phyloP scores from a whole-genome alignment of 805 yeast genomes.

The Monosporozyma solicola region DNA sequence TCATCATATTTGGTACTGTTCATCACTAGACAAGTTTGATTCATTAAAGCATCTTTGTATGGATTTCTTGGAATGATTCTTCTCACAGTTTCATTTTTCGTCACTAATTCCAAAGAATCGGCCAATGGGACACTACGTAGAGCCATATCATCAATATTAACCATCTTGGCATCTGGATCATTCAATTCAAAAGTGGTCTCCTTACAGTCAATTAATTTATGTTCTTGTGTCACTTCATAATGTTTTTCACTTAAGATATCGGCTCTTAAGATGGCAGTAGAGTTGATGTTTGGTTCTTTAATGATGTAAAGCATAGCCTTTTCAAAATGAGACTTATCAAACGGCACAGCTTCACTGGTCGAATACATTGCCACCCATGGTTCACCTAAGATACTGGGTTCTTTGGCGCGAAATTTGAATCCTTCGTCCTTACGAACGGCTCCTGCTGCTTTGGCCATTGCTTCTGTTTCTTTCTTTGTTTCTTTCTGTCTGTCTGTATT shows the following conservation, averaged over 20 bases:
- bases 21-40: constrained; percentile 69
- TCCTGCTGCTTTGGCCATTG: constrained; percentile 3
- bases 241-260: constrained; percentile 55
- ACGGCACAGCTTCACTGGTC: constrained; percentile 15
- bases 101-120: constrained; percentile 17
- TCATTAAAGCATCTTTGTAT: constrained; percentile 68
- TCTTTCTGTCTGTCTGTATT: neutral
- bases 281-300: constrained; percentile 80
- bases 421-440: constrained; percentile 10
- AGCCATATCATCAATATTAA: constrained; percentile 35
- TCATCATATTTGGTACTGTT: constrained; percentile 23
- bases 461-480: neutral
- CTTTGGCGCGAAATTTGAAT: constrained; percentile 13
- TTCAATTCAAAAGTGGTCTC: neutral
- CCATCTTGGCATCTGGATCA: constrained; percentile 19
- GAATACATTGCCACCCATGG: constrained; percentile 25
- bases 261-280: constrained; percentile 83
- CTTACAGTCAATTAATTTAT: constrained; percentile 4
- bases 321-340: constrained; percentile 45
- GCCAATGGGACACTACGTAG: constrained; percentile 28
- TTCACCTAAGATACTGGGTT: constrained; percentile 19
- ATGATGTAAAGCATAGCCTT: constrained; percentile 73
- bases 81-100: constrained; percentile 55
- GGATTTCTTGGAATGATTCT: constrained; percentile 90
- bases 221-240: constrained; percentile 23